A percentile compares a stretch with the other conserved stretches of the same genome.
phyloP scores from a whole-genome alignment of 129 eudicot species.

The Flaveria linearis region DNA sequence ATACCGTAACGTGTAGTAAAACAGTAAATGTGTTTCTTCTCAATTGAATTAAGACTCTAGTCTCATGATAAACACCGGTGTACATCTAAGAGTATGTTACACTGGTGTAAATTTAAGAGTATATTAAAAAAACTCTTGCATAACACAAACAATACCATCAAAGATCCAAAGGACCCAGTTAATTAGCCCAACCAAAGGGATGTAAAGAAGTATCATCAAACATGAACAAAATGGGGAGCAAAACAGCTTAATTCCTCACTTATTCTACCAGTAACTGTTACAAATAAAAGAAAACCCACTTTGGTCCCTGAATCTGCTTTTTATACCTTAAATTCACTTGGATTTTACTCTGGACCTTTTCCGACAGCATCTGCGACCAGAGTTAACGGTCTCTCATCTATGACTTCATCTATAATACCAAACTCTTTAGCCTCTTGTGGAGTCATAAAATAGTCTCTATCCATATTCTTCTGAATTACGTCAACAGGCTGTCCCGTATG shows the following conservation, averaged over 20 bases:
- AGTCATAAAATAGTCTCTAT: constrained; percentile 88
- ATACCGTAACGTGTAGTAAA: too few species aligned
- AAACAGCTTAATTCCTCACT: constrained; percentile 24
- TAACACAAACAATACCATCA: background rate
- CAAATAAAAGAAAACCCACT: constrained; percentile 4
- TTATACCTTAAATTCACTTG: constrained; percentile 3
- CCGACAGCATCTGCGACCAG: constrained; percentile 80
- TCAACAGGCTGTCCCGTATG: constrained; percentile 81
- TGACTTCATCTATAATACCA: constrained; percentile 89
- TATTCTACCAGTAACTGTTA: constrained; percentile 8
- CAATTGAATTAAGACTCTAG: too few species aligned
- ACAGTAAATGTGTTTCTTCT: too few species aligned
- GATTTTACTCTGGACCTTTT: constrained; percentile 47
- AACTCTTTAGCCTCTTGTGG: constrained; percentile 87
- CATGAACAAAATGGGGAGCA: background rate
- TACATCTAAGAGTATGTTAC: too few species aligned
- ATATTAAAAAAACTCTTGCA: constrained; percentile 8
- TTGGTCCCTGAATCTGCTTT: constrained; percentile 2
- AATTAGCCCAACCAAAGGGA: constrained; percentile 25
- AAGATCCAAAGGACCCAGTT: background rate
- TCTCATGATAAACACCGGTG: too few species aligned
- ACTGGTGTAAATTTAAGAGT: background rate
- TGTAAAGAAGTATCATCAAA: constrained; percentile 7
- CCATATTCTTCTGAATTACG: constrained; percentile 74
- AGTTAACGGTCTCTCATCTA: constrained; percentile 73